Evolutionary conservation across 352 stramenopile species (phyloP), one percentile per base, ranked within the genome.

Genomic region (Saprolegnia diclina): DNA sequence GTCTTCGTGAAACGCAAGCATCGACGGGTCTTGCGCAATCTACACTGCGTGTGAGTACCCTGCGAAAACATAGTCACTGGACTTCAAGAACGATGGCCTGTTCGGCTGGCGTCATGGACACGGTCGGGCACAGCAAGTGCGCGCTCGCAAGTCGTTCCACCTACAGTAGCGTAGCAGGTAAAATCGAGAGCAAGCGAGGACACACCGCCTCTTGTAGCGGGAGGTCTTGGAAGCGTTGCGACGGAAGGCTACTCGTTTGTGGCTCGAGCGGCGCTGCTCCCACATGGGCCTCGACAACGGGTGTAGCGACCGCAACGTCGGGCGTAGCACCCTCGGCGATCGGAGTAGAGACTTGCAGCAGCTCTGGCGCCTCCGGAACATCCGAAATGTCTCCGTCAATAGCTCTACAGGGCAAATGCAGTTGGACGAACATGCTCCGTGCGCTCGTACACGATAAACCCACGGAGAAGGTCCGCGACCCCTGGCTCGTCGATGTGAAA

Each of bases 401-500:
- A 0, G 40, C 19, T 35, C 62, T 68, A 46, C 21, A 16, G 0
- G 22, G 18, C 32, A 56, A 18, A 18, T 56, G n/a, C 35, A 65
- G 6, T 35, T 11, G 3, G 26, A 42, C 1, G 42, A 48, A 48
- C 53, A n/a, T 37, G n/a, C 1, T 19, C 14, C 19, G 10, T 26
- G 16, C 26, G 19, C 7, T 37, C 19, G 14, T 48, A 68, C 62
- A 29, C 10, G 19, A 68, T 57, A 7, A 68, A 22, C 5, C 16
- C 21, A 18, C 62, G 7, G 16, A 68, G 50, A 53, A 68, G 32
- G 14, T 53, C 14, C 10, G 22, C 24, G 7, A 68, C 29, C 4
- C 62, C 62, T 5, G 62, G 62, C 35, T 68, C 32, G 35, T 68
- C 62, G 37, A 68, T 68, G 45, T 68, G 62, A 21, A 68, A 68